Conservation (phyloP, 768 basidiomycete species). For the Gymnopilus junonius region DNA sequence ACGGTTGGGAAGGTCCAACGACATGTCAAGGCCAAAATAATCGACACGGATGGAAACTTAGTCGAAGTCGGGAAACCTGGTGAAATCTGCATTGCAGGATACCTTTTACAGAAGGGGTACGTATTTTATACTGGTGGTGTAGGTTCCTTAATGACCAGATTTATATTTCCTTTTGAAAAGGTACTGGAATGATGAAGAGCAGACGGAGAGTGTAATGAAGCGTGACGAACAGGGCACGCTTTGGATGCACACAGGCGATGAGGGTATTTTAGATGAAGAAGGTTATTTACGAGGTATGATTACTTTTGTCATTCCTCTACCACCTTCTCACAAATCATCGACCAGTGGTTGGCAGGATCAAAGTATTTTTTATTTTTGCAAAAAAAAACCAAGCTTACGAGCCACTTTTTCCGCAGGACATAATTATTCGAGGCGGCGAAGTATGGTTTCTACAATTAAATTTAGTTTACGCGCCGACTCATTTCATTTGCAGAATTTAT, state of each 20-base stretch:
- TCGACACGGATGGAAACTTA: conserved; percentile 59
- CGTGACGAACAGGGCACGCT: conserved; percentile 54
- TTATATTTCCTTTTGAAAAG: conserved; percentile 36
- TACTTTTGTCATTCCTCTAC: neutral
- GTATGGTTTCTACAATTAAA: conserved; percentile 34
- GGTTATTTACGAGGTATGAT: conserved; percentile 74
- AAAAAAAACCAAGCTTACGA: neutral
- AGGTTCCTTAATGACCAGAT: too few relatives aligned
- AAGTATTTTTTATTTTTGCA: conserved; percentile 43
- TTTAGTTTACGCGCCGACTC: neutral
- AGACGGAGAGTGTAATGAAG: conserved; percentile 64
- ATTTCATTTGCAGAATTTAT: conserved; percentile 63
- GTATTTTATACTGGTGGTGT: too few relatives aligned
- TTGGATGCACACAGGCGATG: conserved; percentile 89
- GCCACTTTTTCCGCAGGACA: conserved; percentile 51
- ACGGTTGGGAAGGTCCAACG: conserved; percentile 81
- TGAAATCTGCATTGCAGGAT: conserved; percentile 76
- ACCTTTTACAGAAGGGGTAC: conserved; percentile 81
- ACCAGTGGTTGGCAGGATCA: conserved; percentile 78
- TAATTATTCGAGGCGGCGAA: conserved; percentile 88
- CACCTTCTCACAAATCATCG: neutral
- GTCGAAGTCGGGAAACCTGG: conserved; percentile 79
- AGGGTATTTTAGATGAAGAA: conserved; percentile 80
- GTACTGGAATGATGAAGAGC: conserved; percentile 78
- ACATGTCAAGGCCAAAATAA: conserved; percentile 77